Evolutionary conservation across 2,329 filamentous ascomycete species (phyloP).

Genomic region (Xylariales sp.): DNA sequence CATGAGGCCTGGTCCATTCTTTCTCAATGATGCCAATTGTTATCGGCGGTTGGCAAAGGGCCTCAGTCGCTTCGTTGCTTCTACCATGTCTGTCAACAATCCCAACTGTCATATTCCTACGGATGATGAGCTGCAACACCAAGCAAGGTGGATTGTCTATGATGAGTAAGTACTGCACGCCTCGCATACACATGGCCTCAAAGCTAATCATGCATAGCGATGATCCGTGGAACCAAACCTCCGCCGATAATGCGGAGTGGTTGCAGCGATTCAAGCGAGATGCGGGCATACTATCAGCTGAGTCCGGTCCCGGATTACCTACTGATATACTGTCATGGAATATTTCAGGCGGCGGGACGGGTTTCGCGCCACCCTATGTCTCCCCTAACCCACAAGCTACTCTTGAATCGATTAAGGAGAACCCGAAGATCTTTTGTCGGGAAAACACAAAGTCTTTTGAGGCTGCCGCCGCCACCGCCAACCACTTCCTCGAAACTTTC

Average conservation of each 20-base stretch:
- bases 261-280: slow-evolving; percentile 58
- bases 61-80: slow-evolving; percentile 46
- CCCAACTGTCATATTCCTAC: slow-evolving; percentile 54
- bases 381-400: slow-evolving; percentile 34
- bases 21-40: slow-evolving; percentile 57
- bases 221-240: slow-evolving; percentile 61
- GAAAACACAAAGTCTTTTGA: slow-evolving; percentile 36
- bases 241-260: slow-evolving; percentile 61
- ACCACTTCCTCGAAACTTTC: slow-evolving; percentile 43
- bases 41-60: slow-evolving; percentile 52
- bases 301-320: slow-evolving; percentile 46
- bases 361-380: slow-evolving; percentile 52
- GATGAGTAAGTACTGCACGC: slow-evolving; percentile 52
- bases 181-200: too few relatives aligned
- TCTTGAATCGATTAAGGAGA: slow-evolving; percentile 29
- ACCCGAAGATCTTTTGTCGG: slow-evolving; percentile 28
- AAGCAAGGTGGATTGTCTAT: slow-evolving; percentile 59
- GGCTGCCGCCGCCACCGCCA: slow-evolving; percentile 39
- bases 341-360: slow-evolving; percentile 44
- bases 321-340: slow-evolving; percentile 36
- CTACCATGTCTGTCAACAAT: slow-evolving; percentile 55
- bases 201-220: slow-evolving; percentile 37
- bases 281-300: slow-evolving; percentile 44
- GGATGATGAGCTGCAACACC: slow-evolving; percentile 60
- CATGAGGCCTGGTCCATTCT: slow-evolving; percentile 33